These are phyloP conservation scores for Ceratocystis smalleyi DNA, from an alignment of 2,329 filamentous ascomycete species.

Conservation along the genomic window DNA sequence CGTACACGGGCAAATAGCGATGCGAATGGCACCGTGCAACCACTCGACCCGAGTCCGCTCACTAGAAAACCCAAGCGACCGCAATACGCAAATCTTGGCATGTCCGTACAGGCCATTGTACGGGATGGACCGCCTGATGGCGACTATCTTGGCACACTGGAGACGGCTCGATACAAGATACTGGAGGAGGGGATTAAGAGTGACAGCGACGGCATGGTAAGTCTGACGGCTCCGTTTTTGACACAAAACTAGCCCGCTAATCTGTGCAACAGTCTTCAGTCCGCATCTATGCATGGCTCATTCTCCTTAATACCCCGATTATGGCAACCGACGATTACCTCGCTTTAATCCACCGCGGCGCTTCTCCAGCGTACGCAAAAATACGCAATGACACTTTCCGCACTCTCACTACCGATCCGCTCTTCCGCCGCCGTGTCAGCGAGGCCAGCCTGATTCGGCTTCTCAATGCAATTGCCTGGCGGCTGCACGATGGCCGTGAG, in stretches of 20 bases:
- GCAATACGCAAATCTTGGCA: slow-evolving; percentile 35
- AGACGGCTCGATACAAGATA: slow-evolving; percentile 57
- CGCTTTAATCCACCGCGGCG: slow-evolving; percentile 75
- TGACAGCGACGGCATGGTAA: slow-evolving; percentile 68
- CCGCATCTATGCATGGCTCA: slow-evolving; percentile 91
- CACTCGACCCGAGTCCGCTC: background rate
- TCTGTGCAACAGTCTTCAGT: slow-evolving; percentile 53
- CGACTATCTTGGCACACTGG: slow-evolving; percentile 49
- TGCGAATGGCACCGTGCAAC: slow-evolving; percentile 30
- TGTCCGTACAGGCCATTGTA: slow-evolving; percentile 59
- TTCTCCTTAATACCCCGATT: slow-evolving; percentile 75
- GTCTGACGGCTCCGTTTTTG: slow-evolving; percentile 3
- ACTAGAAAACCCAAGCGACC: slow-evolving; percentile 22
- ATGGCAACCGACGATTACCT: slow-evolving; percentile 80
- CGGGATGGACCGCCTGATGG: slow-evolving; percentile 64
- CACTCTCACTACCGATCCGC: slow-evolving; percentile 87
- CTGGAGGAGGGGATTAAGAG: slow-evolving; percentile 61
- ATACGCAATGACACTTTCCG: slow-evolving; percentile 98
- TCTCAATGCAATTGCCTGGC: slow-evolving; percentile 91
- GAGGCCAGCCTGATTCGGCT: slow-evolving; percentile 90
- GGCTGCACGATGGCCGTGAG: slow-evolving; percentile 62
- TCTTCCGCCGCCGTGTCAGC: slow-evolving; percentile 87
- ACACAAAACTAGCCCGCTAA: background rate
- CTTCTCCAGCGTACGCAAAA: slow-evolving; percentile 88
- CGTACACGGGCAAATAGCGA: slow-evolving; percentile 60